Conservation (phyloP, 371 early-diverging fungal species). For the Zychaea mexicana region DNA sequence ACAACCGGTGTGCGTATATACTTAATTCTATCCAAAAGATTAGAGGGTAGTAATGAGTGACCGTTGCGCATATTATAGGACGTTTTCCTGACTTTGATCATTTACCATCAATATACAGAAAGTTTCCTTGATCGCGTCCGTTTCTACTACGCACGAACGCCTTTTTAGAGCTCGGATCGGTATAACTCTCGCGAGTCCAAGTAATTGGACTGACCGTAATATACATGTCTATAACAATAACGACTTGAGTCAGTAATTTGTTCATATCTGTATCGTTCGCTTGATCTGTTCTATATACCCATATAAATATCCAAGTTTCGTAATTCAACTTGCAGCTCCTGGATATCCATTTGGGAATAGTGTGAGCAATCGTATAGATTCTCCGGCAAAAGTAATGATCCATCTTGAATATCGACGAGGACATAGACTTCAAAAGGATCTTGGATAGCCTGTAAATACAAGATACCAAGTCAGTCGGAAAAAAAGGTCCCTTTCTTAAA, state of each 20-base stretch:
- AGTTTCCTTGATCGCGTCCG: slow-evolving; percentile 48
- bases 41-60: neutral
- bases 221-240: slow-evolving; percentile 55
- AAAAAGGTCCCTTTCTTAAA: too few relatives aligned
- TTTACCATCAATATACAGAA: slow-evolving; percentile 66
- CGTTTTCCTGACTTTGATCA: neutral
- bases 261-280: neutral
- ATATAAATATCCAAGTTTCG: slow-evolving; percentile 69
- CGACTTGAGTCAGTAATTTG: neutral
- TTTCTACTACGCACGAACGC: slow-evolving; percentile 37
- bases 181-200: slow-evolving; percentile 55
- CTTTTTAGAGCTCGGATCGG: slow-evolving; percentile 27
- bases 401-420: slow-evolving; percentile 54
- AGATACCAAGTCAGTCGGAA: neutral
- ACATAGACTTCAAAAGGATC: slow-evolving; percentile 75
- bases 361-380: slow-evolving; percentile 71
- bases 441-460: slow-evolving; percentile 36
- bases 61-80: neutral
- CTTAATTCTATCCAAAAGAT: slow-evolving; percentile 46
- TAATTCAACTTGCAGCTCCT: slow-evolving; percentile 69
- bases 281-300: slow-evolving; percentile 53
- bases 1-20: slow-evolving; percentile 72
- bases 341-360: slow-evolving; percentile 62
- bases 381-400: slow-evolving; percentile 68
- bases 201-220: slow-evolving; percentile 66